Evolutionary conservation across 2,329 filamentous ascomycete species (phyloP), one percentile per base, ranked within the genome.

Genomic region (Pseudogymnoascus sp.): DNA sequence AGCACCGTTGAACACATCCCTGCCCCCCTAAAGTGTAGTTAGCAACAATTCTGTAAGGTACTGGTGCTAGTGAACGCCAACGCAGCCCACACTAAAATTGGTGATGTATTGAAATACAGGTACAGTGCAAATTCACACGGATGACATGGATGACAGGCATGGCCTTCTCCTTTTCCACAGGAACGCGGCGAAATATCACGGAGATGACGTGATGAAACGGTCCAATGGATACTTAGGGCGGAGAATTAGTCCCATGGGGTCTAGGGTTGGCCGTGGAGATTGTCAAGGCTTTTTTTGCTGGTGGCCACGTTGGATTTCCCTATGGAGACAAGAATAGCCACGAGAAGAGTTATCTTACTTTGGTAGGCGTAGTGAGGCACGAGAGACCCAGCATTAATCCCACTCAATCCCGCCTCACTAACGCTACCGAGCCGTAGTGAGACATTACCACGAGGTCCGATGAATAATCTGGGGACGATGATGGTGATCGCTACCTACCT

Each of bases 171-270:
- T 56, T 56, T 56, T 36, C n/a, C 49, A 56, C n/a, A 56, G 28
- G 49, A n/a, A 9, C 28, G 25, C 28, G 49, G 28, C 14, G 49
- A 56, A 56, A 56, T 56, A 56, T 56, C 28, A 56, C 28, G 28
- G 49, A 56, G 49, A 56, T 56, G 49, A 56, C 49, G 49, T 56
- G 49, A 56, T 56, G 28, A 36, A 56, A 56, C 49, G 49, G 49
- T 56, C 49, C 49, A 56, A 56, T 56, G 28, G 49, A 56, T 56
- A 56, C 49, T 34, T 56, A 4, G 49, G 28, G 49, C 28, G 49
- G 49, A 56, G 49, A 34, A 56, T 21, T 56, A 28, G 28, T 34
- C 49, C 12, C 49, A 34, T 56, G 28, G 28, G 25, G 49, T 16
- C 49, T 56, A 56, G 49, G 49, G 49, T 31, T 34, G 9, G 28